Conservation (phyloP, 306 rosid genomes). For the Geum urbanum region DNA sequence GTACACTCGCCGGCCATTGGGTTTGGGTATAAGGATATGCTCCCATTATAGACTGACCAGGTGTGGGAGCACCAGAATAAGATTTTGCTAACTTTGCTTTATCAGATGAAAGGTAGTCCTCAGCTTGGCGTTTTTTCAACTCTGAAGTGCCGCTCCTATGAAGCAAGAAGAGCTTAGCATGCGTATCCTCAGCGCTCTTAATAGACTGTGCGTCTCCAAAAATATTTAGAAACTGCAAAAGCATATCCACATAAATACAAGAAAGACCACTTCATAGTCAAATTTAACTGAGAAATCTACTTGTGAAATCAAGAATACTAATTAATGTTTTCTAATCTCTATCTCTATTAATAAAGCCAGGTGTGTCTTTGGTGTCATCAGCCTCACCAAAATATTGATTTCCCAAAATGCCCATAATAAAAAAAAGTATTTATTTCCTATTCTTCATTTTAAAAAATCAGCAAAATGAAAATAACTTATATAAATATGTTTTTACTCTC, state of each 20-base stretch:
- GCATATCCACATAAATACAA: conserved; percentile 18
- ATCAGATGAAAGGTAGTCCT: conserved; percentile 81
- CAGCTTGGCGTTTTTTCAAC: conserved; percentile 91
- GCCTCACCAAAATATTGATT: too few relatives aligned
- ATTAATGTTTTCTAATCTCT: too few relatives aligned
- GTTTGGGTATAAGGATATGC: conserved; percentile 77
- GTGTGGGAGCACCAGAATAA: conserved; percentile 62
- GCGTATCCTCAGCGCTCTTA: conserved; percentile 90
- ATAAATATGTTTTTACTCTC: too few relatives aligned
- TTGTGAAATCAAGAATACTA: background rate
- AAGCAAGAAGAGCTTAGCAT: conserved; percentile 81
- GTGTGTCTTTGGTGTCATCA: too few relatives aligned
- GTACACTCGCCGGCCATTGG: conserved; percentile 77
- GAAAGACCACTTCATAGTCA: background rate
- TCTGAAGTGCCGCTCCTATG: conserved; percentile 83
- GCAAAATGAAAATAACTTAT: too few relatives aligned
- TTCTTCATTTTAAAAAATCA: too few relatives aligned
- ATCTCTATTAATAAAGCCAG: too few relatives aligned
- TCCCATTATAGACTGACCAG: conserved; percentile 75
- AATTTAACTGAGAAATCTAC: background rate
- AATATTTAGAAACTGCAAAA: conserved; percentile 80
- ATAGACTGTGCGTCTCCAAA: conserved; percentile 85
- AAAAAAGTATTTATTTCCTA: too few relatives aligned
- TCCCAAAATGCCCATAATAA: too few relatives aligned
- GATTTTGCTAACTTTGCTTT: conserved; percentile 70